Evolutionary conservation across 345 rosid genomes (phyloP), one percentile per base, ranked within the genome.

Genomic region (Gossypium mustelinum): DNA sequence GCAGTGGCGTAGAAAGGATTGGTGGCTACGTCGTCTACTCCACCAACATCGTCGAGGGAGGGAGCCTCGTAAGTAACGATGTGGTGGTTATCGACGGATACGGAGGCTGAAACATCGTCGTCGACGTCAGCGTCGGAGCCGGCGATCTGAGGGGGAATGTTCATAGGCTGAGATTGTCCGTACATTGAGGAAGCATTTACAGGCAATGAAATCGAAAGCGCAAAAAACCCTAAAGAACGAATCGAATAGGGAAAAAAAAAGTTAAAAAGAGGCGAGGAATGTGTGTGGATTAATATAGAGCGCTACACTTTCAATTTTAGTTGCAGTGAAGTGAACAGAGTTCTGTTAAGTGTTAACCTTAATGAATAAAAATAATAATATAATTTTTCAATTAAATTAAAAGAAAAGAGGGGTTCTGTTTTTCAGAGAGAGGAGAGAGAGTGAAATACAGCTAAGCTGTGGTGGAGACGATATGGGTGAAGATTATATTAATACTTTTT

Each of bases 141-240:
- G 43, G 78, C 71, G 74, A 88, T 82, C 80, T 83, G 90, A 62
- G 76, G 72, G 45, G 86, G 86, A 68, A 87, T 79, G 67, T 80
- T 83, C 87, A 86, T 75, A 73, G 88, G 76, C 69, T 90, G 89
- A 12, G 92, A 58, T 76, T 84, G 90, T 50, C 79, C 84, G 83
- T 85, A 90, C 95, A 92, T 92, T 82, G 89, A 68, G 24, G 48
- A 69, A 62, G 83, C 86, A 86, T 86, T 73, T 34, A 79, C 76
- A 76, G 63, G 59, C 61, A 43, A 4, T 7, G 55, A 9, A 24
- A 44, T 39, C 7, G 64, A 61, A 48, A 52, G 17, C 6, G 71
- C 59, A 73, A 48, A 64, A 73, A 48, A 10, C 20, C 44, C 10
- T 43, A 72, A 58, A 11, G 25, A 27, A 60, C 2, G 3, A 47